These are phyloP conservation scores for Cubamyces lactineus DNA, from an alignment of 768 basidiomycete genomes.

Conservation along the genomic window DNA sequence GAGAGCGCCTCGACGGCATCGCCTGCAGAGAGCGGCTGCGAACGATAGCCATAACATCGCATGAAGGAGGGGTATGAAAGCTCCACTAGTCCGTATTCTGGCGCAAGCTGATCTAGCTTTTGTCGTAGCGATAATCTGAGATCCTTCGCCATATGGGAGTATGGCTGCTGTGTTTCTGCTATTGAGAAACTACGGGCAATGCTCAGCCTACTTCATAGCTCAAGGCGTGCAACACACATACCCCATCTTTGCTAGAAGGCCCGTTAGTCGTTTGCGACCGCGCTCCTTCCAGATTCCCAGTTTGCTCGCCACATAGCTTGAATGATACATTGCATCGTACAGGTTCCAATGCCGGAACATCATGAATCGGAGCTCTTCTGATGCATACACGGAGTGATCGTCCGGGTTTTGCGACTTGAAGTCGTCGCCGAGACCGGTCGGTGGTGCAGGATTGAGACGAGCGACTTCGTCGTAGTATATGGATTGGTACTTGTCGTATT, in stretches of 20 bases:
- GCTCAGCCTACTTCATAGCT: neutral
- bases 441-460: conserved; percentile 75
- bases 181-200: conserved; percentile 76
- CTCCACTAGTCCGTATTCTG: conserved; percentile 94
- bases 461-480: conserved; percentile 91
- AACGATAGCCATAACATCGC: conserved; percentile 88
- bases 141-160: conserved; percentile 95
- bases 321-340: conserved; percentile 98
- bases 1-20: conserved; percentile 91
- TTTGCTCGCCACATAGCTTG: conserved; percentile 92
- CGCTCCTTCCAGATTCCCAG: conserved; percentile 96
- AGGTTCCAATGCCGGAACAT: conserved; percentile 97
- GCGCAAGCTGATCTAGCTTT: conserved; percentile 87
- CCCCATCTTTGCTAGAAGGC: conserved; percentile 99
- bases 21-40: conserved; percentile 86
- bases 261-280: conserved; percentile 86
- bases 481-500: conserved; percentile 80
- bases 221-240: no score
- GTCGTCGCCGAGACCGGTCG: conserved; percentile 44
- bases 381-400: conserved; percentile 78
- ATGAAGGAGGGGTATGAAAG: conserved; percentile 93
- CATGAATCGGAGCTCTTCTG: conserved; percentile 92
- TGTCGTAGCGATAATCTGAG: conserved; percentile 79
- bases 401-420: conserved; percentile 71
- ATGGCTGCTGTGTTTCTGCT: conserved; percentile 90